Base-by-base conservation (phyloP, 306 rosid species). In the Amphicarpaea edgeworthii region DNA sequence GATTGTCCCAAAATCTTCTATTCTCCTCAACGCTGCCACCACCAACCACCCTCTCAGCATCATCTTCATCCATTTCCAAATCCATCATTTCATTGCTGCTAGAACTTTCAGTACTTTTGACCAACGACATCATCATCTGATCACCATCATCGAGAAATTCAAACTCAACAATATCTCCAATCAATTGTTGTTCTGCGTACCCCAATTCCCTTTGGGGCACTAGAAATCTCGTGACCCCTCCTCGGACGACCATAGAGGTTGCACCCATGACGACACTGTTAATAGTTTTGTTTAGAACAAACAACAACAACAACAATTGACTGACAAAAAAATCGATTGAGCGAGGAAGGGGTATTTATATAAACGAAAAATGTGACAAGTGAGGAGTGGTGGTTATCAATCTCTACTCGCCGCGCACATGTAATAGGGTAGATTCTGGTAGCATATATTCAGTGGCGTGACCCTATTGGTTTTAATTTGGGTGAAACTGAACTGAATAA, bases 1-100 rank as follows among this genome's bases (percentile, higher is more conserved):
- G 97, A 16, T 80, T 83, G 1, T 90, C 94, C 98, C 96, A 93
- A 45, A 84, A 93, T 30, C 15, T 81, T 82, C 28, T 78, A 28
- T 77, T 71, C 43, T 88, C 81, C 12, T 84, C 14, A 2, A 58
- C 83, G 9, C 30, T 74, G 5, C 68, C 82, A 26, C 49, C 79
- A 0, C 77, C 89, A 28, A 28, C 32, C 32, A 28, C 32, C 32
- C 32, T 28, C 32, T 28, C 79, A 0, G 74, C 89, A 6, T 75
- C 86, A 2, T 83, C 91, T 0, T 83, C 81, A 10, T 85, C 93
- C n/a, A n/a, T n/a, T 2, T 28, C 32, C 12, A 81, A 68, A 54
- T 58, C 84, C 20, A 81, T 63, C 20, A 81, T 63, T 1, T 80
- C 88, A 53, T 81, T 42, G 0, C 79, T 81, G 50, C 82, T 79